Percentiles rank a stretch among this genome's conserved stretches.
These are phyloP conservation scores for Hanseniaspora singularis DNA, from an alignment of 805 yeast genomes.

Conservation along the genomic window DNA sequence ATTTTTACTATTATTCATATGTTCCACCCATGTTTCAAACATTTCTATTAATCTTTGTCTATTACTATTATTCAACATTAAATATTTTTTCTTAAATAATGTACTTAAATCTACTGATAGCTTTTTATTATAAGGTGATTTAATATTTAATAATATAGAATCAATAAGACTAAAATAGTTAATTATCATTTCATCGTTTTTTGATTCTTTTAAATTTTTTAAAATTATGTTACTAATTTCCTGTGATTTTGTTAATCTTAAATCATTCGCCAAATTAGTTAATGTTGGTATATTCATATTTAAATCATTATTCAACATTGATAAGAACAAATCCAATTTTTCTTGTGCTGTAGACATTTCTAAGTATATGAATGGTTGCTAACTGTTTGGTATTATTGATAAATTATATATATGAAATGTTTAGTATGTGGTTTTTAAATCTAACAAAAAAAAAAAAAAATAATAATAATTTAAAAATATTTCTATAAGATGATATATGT, in stretches of 20 bases:
- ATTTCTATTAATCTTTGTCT: slow-evolving; percentile 63
- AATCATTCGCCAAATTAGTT: slow-evolving; percentile 9
- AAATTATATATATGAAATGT: too few species aligned
- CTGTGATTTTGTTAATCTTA: slow-evolving; percentile 6
- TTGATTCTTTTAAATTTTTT: not conserved
- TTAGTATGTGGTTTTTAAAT: too few species aligned
- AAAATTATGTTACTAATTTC: not conserved
- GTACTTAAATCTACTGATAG: slow-evolving; percentile 31
- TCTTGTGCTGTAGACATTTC: not conserved
- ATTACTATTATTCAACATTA: slow-evolving; percentile 64
- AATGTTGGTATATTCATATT: not conserved
- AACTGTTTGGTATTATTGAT: too few species aligned
- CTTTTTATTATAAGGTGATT: slow-evolving; percentile 5
- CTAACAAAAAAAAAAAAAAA: too few species aligned
- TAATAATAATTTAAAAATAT: too few species aligned
- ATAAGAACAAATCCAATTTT: not conserved
- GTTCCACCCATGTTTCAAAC: slow-evolving; percentile 77
- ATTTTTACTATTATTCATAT: slow-evolving; percentile 22
- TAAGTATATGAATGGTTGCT: too few species aligned
- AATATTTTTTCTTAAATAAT: slow-evolving; percentile 63
- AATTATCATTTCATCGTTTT: slow-evolving; percentile 4
- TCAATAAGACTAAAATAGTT: slow-evolving; percentile 5
- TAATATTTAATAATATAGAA: not conserved
- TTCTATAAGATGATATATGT: too few species aligned
- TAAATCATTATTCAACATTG: not conserved